These are phyloP conservation scores for Myxozyma nipponensis DNA, from an alignment of 805 yeast species.

Conservation along the genomic window DNA sequence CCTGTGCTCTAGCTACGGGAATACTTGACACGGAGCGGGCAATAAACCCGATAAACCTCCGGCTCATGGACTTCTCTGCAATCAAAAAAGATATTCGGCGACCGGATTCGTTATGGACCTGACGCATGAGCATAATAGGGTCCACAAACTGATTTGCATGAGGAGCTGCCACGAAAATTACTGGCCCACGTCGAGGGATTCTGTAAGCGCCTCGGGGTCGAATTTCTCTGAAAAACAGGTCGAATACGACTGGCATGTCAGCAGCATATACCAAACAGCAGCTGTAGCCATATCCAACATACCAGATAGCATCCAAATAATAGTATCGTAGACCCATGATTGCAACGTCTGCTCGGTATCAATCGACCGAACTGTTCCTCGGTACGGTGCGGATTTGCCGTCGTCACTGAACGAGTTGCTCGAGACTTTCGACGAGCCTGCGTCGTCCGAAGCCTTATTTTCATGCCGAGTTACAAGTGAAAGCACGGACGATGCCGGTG, in stretches of 20 bases:
- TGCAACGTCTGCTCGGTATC: slow-evolving; percentile 24
- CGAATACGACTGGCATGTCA: slow-evolving; percentile 42
- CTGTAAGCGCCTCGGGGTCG: slow-evolving; percentile 81
- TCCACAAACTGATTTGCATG: slow-evolving; percentile 94
- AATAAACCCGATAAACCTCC: slow-evolving; percentile 66
- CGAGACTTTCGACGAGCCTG: no score
- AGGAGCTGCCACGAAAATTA: slow-evolving; percentile 92
- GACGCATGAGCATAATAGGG: slow-evolving; percentile 78
- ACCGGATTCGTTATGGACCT: slow-evolving; percentile 61
- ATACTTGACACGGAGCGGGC: slow-evolving; percentile 76
- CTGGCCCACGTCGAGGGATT: slow-evolving; percentile 69
- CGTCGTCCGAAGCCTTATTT: no score
- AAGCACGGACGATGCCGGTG: neutral
- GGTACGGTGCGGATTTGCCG: no score
- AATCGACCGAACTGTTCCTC: slow-evolving; percentile 9
- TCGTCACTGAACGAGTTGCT: no score
- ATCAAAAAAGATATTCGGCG: slow-evolving; percentile 76
- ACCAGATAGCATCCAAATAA: slow-evolving; percentile 38
- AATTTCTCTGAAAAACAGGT: slow-evolving; percentile 82
- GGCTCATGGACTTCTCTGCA: slow-evolving; percentile 73
- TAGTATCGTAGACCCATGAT: slow-evolving; percentile 37
- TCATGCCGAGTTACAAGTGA: neutral
- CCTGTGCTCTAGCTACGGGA: slow-evolving; percentile 92
- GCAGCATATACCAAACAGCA: neutral
- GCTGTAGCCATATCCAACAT: slow-evolving; percentile 12